Base-by-base conservation (phyloP, 2,329 filamentous ascomycete genomes). In the Apiospora koreana region DNA sequence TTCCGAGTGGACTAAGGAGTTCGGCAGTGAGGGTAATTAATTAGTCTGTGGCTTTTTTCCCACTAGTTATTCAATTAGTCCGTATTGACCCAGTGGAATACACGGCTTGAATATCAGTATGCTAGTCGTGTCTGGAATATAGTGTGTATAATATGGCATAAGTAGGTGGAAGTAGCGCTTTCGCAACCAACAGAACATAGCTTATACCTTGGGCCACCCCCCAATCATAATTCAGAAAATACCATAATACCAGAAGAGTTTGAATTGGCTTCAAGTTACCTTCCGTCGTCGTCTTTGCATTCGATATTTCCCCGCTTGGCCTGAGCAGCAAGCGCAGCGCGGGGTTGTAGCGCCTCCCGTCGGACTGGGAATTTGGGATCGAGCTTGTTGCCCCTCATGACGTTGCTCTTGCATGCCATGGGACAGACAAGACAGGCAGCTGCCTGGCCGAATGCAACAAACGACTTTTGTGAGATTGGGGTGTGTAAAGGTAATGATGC, bases 1-100 rank as follows among this genome's bases (percentile, higher is more conserved):
- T 80, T 87, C 93, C 65, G 94, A 98, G 62, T 99, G 96, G 96
- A 99, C 96, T 12, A 89, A 92, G 77, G 95, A 98, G 83, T 98
- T 98, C 83, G 95, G 95, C 70, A 97, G 94, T 79, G 95, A 98
- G 80, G 95, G 95, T 23, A 80, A 80, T 69, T 80, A 89, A 87
- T 54, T 25, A n/a, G n/a, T n/a, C n/a, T n/a, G n/a, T n/a, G n/a
- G n/a, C 3, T 50, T 50, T 50, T 16, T 23, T 25, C 10, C 38
- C n/a, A n/a, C n/a, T n/a, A n/a, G n/a, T n/a, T n/a, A n/a, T n/a
- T n/a, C n/a, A n/a, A n/a, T n/a, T n/a, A n/a, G n/a, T n/a, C n/a
- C n/a, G n/a, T n/a, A n/a, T n/a, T n/a, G n/a, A n/a, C n/a, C n/a
- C n/a, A n/a, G n/a, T n/a, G n/a, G n/a, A n/a, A n/a, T n/a, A n/a